A percentile compares a stretch with the other conserved stretches of the same genome.
These are phyloP conservation scores for Ramichloridium luteum DNA, from an alignment of 2,329 filamentous ascomycete species.

Conservation along the genomic window DNA sequence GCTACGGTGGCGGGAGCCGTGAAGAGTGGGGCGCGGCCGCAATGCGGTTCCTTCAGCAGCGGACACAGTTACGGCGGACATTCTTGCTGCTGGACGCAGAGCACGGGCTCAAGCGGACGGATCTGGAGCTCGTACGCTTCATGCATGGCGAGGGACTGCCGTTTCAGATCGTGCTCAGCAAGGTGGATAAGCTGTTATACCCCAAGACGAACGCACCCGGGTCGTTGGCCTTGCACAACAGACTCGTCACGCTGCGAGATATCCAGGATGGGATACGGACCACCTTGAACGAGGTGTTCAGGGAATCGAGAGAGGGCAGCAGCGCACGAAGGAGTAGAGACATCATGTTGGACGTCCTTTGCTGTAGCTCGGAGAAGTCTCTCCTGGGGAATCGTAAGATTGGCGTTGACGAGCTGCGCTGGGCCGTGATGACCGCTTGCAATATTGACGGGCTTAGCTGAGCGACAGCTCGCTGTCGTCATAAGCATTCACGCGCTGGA, in stretches of 20 bases:
- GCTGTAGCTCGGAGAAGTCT: conserved; percentile 42
- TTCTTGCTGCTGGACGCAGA: conserved; percentile 54
- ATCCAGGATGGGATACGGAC: conserved; percentile 29
- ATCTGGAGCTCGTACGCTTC: conserved; percentile 44
- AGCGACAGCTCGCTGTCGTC: too few relatives aligned
- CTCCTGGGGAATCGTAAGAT: conserved; percentile 40
- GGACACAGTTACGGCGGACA: conserved; percentile 50
- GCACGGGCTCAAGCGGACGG: conserved; percentile 51
- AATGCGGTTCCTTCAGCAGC: conserved; percentile 51
- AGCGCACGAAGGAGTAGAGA: conserved; percentile 27
- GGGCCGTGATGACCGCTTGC: conserved; percentile 51
- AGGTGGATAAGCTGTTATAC: conserved; percentile 47
- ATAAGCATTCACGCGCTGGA: too few relatives aligned
- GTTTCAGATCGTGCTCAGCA: conserved; percentile 55
- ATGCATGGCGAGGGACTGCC: conserved; percentile 46
- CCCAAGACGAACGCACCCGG: conserved; percentile 17
- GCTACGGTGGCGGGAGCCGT: conserved; percentile 52
- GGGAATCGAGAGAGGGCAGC: conserved; percentile 16
- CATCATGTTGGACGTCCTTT: conserved; percentile 48
- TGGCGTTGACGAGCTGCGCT: conserved; percentile 51
- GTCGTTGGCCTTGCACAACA: conserved; percentile 18
- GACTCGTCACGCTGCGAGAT: conserved; percentile 25
- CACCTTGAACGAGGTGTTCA: conserved; percentile 34
- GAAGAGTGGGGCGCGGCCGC: conserved; percentile 54
- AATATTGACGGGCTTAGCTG: conserved; percentile 37